Conservation (phyloP, 2,329 filamentous ascomycete species). For the Ceratocystis alfenasii region DNA sequence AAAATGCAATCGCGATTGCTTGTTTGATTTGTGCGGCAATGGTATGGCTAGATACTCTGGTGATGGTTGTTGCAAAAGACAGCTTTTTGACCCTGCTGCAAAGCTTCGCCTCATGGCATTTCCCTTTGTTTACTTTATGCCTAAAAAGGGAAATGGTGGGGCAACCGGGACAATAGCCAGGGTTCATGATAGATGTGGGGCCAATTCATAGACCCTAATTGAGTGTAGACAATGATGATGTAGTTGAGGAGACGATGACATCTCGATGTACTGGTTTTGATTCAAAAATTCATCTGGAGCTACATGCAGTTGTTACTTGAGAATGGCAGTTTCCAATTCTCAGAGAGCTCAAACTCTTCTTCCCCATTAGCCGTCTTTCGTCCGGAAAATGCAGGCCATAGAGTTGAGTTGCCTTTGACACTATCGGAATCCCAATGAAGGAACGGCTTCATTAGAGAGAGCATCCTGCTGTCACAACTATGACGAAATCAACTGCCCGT, state of each 20-base stretch:
- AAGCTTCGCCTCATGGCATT: not conserved
- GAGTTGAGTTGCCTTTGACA: too few relatives aligned
- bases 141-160: constrained; percentile 13
- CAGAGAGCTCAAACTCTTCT: too few relatives aligned
- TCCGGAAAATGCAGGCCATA: too few relatives aligned
- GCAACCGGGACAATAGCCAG: not conserved
- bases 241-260: not conserved
- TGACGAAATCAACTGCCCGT: too few relatives aligned
- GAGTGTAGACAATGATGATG: not conserved
- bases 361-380: too few relatives aligned
- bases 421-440: too few relatives aligned
- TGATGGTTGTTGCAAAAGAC: not conserved
- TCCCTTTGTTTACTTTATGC: constrained; percentile 15
- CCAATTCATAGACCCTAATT: not conserved
- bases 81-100: constrained; percentile 2
- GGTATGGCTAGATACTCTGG: not conserved
- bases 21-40: not conserved
- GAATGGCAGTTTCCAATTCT: too few relatives aligned
- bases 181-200: not conserved
- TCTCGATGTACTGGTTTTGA: not conserved
- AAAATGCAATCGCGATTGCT: not conserved
- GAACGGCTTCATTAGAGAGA: too few relatives aligned
- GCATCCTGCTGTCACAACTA: too few relatives aligned
- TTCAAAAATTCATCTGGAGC: too few relatives aligned
- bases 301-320: too few relatives aligned